Evolutionary conservation across 2,329 filamentous ascomycete genomes (phyloP), one percentile per base, ranked within the genome.

Genomic region (Trichoderma sp.): DNA sequence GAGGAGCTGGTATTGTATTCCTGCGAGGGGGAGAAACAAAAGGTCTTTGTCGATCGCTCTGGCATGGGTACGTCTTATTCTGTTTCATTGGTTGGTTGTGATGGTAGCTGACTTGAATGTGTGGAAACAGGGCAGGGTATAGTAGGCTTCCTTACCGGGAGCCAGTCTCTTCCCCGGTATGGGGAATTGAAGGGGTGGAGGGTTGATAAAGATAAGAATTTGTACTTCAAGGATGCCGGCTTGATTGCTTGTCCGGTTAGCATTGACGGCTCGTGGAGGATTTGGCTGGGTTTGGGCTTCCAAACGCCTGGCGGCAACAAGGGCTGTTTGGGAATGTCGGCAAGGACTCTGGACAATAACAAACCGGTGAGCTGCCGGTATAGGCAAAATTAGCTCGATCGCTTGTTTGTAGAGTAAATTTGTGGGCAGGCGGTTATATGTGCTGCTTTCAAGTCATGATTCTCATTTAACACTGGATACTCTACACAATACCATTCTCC

Each of bases 221-320:
- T 91, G 43, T 79, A 78, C 67, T 86, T 89, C 74, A 78, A 80
- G 39, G 83, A 83, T 58, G 72, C 73, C 2, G 77, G 80, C 71
- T 83, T 89, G 76, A 76, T 87, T 65, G 88, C 87, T 26, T 91
- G 89, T 83, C 86, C 87, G 51, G 79, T 79, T 75, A 79, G 80
- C 76, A 76, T 81, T 70, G 81, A 83, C 2, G 82, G 80, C 6
- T 79, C 84, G 21, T 88, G 82, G 82, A 77, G 73, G 63, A 62
- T 85, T 74, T 84, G 82, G 81, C 75, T 82, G 8, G 61, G 72
- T 14, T 72, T 77, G 12, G 82, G 80, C 6, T 63, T 78, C 34
- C 4, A 58, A 24, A 75, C 80, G 66, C 84, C 84, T 43, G 83
- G 73, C 4, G 78, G 79, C 14, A 80, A 80, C 76, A 61, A 78